These are phyloP conservation scores for Tephrocybe sp. DNA, from an alignment of 768 basidiomycete genomes.

Conservation along the genomic window DNA sequence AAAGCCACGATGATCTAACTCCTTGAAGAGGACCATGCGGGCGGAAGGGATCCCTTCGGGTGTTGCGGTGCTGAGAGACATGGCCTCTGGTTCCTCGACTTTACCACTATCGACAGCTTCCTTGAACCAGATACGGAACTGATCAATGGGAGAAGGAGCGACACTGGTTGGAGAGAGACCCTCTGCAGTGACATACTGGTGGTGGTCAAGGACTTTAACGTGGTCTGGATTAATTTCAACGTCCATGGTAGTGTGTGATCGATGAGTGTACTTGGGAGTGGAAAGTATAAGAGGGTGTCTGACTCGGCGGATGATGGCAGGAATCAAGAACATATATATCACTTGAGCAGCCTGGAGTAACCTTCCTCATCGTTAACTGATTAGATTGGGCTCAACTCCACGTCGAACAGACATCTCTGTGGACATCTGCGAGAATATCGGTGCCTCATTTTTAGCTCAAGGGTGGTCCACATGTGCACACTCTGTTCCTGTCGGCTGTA, in stretches of 20 bases:
- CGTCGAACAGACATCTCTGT: too few species aligned
- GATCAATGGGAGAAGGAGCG: constrained; percentile 67
- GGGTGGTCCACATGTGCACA: too few species aligned
- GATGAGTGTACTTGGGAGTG: not conserved
- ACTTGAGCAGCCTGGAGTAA: not conserved
- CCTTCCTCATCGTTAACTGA: not conserved
- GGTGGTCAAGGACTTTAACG: constrained; percentile 68
- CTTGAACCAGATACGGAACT: constrained; percentile 88
- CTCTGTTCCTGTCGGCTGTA: not conserved
- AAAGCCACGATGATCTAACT: constrained; percentile 86
- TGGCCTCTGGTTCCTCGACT: constrained; percentile 87
- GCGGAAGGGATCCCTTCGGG: constrained; percentile 76
- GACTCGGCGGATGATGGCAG: constrained; percentile 7
- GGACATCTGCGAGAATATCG: too few species aligned
- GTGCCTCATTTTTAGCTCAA: too few species aligned
- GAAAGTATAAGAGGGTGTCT: not conserved
- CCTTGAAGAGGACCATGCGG: constrained; percentile 88
- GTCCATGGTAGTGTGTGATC: constrained; percentile 27
- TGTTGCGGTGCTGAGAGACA: constrained; percentile 77
- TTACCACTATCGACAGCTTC: constrained; percentile 47
- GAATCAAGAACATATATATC: constrained; percentile 9
- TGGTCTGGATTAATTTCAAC: constrained; percentile 48
- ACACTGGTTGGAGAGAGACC: constrained; percentile 62
- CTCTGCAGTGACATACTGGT: constrained; percentile 70
- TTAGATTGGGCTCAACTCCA: too few species aligned